These are phyloP conservation scores for Hsuehochloa calcarea DNA, from an alignment of 176 grass and related monocot species.

Conservation along the genomic window DNA sequence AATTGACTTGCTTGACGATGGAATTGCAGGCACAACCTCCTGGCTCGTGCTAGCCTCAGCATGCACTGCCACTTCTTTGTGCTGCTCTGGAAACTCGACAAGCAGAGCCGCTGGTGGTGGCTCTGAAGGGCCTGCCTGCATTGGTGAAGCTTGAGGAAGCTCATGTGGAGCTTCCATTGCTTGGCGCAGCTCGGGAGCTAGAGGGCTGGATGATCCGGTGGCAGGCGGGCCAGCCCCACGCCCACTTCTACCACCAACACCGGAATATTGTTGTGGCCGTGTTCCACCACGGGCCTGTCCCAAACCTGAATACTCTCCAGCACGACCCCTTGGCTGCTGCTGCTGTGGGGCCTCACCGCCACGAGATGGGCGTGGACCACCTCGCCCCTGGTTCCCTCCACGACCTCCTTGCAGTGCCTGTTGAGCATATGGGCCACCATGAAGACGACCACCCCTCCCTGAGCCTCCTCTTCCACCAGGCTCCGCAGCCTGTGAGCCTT, in stretches of 20 bases:
- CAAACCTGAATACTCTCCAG: conserved; percentile 2
- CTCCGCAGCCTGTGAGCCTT: conserved; percentile 25
- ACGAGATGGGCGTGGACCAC: background rate
- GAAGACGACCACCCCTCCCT: background rate
- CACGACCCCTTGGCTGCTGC: background rate
- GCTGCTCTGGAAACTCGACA: conserved; percentile 5
- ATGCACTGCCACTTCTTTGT: conserved; percentile 30
- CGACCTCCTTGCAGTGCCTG: conserved; percentile 23
- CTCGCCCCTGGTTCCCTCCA: conserved; percentile 25
- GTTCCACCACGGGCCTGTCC: conserved; percentile 9
- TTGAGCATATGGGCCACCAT: background rate
- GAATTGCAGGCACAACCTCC: conserved; percentile 15
- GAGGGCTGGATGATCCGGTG: conserved; percentile 11
- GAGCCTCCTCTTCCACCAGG: conserved; percentile 32
- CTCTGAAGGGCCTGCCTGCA: conserved; percentile 35
- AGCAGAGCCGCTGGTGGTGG: conserved; percentile 16
- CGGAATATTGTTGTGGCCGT: conserved; percentile 27
- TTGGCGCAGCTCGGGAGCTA: conserved; percentile 96
- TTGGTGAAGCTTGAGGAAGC: conserved; percentile 26
- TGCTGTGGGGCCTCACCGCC: background rate
- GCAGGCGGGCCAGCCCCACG: background rate
- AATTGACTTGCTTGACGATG: conserved; percentile 60
- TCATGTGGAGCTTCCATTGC: conserved; percentile 58
- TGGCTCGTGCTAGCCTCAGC: conserved; percentile 25
- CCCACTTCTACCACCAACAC: background rate